Evolutionary conservation across 495 filamentous ascomycete species (phyloP).

Genomic region (Cenococcum geophilum): DNA sequence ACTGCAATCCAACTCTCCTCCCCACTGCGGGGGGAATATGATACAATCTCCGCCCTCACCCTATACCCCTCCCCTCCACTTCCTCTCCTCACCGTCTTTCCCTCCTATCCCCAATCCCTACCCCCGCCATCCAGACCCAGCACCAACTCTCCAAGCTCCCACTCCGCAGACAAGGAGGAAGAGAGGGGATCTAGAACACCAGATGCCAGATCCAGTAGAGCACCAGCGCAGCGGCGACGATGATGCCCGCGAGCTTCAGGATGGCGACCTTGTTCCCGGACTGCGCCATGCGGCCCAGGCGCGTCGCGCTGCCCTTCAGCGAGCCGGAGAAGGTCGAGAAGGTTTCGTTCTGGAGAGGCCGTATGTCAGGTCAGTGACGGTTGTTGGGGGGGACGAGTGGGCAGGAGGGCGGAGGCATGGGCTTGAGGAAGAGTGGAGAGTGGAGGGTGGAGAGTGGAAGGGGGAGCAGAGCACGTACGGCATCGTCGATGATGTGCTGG

Average conservation of each 20-base stretch:
- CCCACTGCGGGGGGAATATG: too few relatives aligned
- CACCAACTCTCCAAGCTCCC: neutral
- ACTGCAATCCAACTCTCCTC: too few relatives aligned
- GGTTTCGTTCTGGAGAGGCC: conserved; percentile 50
- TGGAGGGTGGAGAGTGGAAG: neutral
- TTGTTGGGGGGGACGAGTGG: neutral
- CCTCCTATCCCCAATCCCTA: too few relatives aligned
- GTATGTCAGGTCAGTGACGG: neutral
- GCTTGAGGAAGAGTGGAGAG: neutral
- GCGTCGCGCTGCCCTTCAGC: conserved; percentile 76
- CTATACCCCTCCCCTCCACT: conserved; percentile 2
- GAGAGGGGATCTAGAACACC: conserved; percentile 11
- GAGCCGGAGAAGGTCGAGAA: conserved; percentile 60
- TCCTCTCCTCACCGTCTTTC: neutral
- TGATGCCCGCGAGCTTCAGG: conserved; percentile 79
- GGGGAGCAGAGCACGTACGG: conserved; percentile 49
- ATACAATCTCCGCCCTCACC: too few relatives aligned
- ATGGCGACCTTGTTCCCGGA: conserved; percentile 86
- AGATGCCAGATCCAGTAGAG: conserved; percentile 55
- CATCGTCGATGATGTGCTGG: conserved; percentile 79
- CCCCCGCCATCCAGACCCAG: neutral
- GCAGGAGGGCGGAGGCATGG: neutral
- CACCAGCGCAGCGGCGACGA: conserved; percentile 64
- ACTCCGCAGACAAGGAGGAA: too few relatives aligned
- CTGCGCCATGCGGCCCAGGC: conserved; percentile 88